Conservation (phyloP, 306 rosid genomes). For the Castanopsis chinensis region DNA sequence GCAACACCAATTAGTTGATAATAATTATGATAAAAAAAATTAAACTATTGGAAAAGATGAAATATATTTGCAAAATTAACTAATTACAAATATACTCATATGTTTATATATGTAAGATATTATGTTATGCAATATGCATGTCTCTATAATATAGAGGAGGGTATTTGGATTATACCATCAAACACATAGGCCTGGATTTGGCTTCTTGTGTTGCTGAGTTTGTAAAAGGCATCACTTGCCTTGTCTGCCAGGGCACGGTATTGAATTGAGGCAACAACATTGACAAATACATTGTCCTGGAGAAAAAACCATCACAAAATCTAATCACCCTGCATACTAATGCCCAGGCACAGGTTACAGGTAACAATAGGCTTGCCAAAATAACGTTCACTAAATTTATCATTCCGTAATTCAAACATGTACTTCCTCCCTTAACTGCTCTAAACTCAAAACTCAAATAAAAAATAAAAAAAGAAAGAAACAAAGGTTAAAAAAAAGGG, state of each 20-base stretch:
- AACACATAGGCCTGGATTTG: constrained; percentile 96
- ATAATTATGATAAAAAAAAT: not conserved
- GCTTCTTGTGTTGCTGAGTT: constrained; percentile 79
- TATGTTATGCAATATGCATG: not conserved
- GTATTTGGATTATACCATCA: constrained; percentile 57
- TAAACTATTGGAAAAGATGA: not conserved
- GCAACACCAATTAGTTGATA: constrained; percentile 15
- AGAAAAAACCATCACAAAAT: constrained; percentile 23
- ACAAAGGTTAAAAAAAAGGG: too few species aligned
- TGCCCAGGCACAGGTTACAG: not conserved
- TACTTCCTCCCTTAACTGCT: not conserved
- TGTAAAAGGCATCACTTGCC: constrained; percentile 92
- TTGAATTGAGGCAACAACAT: constrained; percentile 90
- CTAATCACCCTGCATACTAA: constrained; percentile 17
- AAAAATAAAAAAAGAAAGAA: not conserved
- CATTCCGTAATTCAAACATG: not conserved
- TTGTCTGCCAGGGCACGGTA: constrained; percentile 80
- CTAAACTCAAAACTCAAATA: not conserved
- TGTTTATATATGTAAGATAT: not conserved
- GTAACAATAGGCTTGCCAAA: not conserved
- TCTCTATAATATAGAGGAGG: constrained; percentile 17
- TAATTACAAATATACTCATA: not conserved
- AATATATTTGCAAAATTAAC: not conserved
- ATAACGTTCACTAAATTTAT: not conserved
- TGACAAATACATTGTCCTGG: constrained; percentile 94